Base-by-base conservation (phyloP, 179 eudicot genomes). In the Camellia oleifera region DNA sequence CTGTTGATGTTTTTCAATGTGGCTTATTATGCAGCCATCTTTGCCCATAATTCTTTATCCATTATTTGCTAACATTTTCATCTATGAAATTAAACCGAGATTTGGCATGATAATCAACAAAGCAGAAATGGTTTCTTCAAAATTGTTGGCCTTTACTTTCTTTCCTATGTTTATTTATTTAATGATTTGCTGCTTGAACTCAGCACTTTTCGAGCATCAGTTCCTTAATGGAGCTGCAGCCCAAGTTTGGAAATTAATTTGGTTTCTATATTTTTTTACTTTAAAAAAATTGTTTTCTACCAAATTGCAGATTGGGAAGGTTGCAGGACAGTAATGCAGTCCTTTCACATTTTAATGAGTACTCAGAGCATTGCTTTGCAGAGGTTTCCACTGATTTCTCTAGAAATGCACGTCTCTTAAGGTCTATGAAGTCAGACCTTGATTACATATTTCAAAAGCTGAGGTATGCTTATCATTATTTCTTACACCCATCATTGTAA, bases 301-400 rank as follows among this genome's bases (percentile, higher is more conserved):
- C 32, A 46, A 75, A 13, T 52, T 52, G 80, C 87, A 91, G 92
- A 85, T 80, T 91, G 84, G 98, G 97, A 81, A 90, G 99, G 82
- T 78, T 96, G 80, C 99, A 96, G 85, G 99, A 96, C 82, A 92
- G 97, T 77, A 92, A 96, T 84, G 99, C 97, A 20, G 99, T 94
- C 26, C 86, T 96, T 64, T 90, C 99, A 3, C 98, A 96, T 84
- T 96, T 90, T 81, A 96, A 96, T 18, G 95, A 94, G 63, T 92
- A 87, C 72, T 94, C 98, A 0, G 97, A 94, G 84, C 86, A 88
- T 70, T 94, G 98, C 80, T 92, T 85, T 77, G 82, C 89, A 5
- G 94, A 92, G 74, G 93, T 94, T 81, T 87, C 91, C 78, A 82
- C 84, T 11, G 97, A 94, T 78, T 90, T 96, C 58, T 82, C 98